These are phyloP conservation scores for Limonium bicolor DNA, from an alignment of 148 eudicot species.

Conservation along the genomic window DNA sequence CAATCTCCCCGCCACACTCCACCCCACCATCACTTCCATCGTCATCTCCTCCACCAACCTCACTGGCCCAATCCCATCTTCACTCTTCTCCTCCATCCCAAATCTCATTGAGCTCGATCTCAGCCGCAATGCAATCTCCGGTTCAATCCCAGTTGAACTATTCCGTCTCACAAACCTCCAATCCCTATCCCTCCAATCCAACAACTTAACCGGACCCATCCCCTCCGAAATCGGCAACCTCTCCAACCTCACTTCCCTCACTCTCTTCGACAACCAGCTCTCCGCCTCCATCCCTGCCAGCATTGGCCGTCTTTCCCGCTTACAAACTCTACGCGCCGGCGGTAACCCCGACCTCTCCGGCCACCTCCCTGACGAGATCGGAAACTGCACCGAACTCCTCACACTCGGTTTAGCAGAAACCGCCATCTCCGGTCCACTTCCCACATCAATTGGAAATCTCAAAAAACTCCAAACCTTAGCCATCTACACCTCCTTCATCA, in stretches of 20 bases:
- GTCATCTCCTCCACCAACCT: constrained; percentile 56
- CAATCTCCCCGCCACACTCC: constrained; percentile 51
- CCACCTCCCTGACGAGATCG: constrained; percentile 68
- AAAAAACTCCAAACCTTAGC: constrained; percentile 70
- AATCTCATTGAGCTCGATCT: constrained; percentile 39
- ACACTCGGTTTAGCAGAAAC: constrained; percentile 82
- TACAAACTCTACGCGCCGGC: constrained; percentile 69
- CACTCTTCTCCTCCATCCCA: constrained; percentile 56
- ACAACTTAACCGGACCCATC: constrained; percentile 44
- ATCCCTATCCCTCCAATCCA: constrained; percentile 40
- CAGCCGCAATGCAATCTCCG: constrained; percentile 56
- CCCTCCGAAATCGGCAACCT: constrained; percentile 67
- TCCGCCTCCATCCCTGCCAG: constrained; percentile 60
- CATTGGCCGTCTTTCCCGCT: constrained; percentile 39
- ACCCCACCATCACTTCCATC: constrained; percentile 25
- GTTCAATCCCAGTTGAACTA: constrained; percentile 60
- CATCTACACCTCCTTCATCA: constrained; percentile 55
- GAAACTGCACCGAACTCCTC: constrained; percentile 50
- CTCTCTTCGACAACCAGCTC: constrained; percentile 62
- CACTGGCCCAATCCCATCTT: constrained; percentile 56
- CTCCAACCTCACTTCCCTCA: constrained; percentile 26
- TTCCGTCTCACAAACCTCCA: constrained; percentile 37
- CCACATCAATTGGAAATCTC: constrained; percentile 53
- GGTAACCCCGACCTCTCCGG: constrained; percentile 84
- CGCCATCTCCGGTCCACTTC: constrained; percentile 63